Base-by-base conservation (phyloP, 805 yeast species). In the Metschnikowia lochheadii region DNA sequence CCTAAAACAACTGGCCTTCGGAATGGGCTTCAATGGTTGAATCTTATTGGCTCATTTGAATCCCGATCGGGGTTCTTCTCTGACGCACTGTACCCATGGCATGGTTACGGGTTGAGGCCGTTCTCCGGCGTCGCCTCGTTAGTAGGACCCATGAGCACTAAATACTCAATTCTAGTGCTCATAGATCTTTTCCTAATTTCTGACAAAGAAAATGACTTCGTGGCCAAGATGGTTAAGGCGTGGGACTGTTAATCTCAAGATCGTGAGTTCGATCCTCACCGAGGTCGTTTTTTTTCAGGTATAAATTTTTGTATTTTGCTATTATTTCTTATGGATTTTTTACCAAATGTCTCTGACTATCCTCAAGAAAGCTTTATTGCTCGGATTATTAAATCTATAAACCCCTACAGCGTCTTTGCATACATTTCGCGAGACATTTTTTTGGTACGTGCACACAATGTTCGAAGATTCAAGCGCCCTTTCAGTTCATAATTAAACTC, bases 161-260 rank as follows among this genome's bases (percentile, higher is more conserved):
- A 21, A 21, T 21, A 3, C 20, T n/a, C n/a, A n/a, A n/a, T n/a
- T n/a, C n/a, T n/a, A n/a, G n/a, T n/a, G n/a, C n/a, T n/a, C n/a
- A n/a, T n/a, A n/a, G n/a, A n/a, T n/a, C n/a, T n/a, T n/a, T n/a
- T n/a, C n/a, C n/a, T n/a, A n/a, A n/a, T n/a, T n/a, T n/a, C n/a
- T n/a, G n/a, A n/a, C n/a, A n/a, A n/a, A n/a, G n/a, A 18, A 21
- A 14, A 32, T 33, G 56, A 45, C 56, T 53, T 47, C 56, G 56
- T 53, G 56, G 56, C 56, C 56, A 53, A 53, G 56, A 47, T 53
- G 56, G 56, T 53, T 53, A 53, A 53, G 56, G 56, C 56, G 56
- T 53, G 52, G 48, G 56, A 53, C 56, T 53, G 56, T 53, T 53
- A 53, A 53, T 53, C 56, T 53, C 52, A 53, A 53, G 56, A 53